A percentile compares a stretch with the other conserved stretches of the same genome.
phyloP scores from a whole-genome alignment of 2,329 filamentous ascomycete genomes.

The Teratosphaeria gauchensis region DNA sequence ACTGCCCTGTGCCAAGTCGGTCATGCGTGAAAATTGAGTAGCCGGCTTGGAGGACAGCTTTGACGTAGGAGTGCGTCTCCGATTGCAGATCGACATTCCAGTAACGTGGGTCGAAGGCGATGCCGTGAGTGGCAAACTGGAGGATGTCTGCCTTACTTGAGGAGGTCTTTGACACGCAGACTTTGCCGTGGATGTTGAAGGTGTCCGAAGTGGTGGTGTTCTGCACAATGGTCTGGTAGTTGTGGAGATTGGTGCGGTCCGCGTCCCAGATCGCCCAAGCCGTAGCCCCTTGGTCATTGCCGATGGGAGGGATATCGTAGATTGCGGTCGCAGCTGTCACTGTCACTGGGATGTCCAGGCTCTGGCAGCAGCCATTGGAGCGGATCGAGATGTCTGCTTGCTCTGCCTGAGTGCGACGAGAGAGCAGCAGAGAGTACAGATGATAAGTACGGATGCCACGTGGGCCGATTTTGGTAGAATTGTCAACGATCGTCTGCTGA shows the following conservation, averaged over 20 bases:
- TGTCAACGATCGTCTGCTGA: neutral
- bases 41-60: slow-evolving; percentile 29
- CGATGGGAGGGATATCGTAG: slow-evolving; percentile 7
- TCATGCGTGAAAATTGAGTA: slow-evolving; percentile 35
- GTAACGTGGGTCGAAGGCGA: slow-evolving; percentile 28
- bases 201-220: neutral
- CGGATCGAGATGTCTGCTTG: neutral
- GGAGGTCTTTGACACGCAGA: neutral
- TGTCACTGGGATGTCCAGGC: slow-evolving; percentile 6
- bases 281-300: slow-evolving; percentile 9
- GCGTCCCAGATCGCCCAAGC: slow-evolving; percentile 8
- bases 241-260: slow-evolving; percentile 2
- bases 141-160: slow-evolving; percentile 11
- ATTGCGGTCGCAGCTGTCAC: slow-evolving; percentile 5
- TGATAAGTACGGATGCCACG: neutral
- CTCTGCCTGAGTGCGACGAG: neutral
- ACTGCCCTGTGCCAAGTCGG: slow-evolving; percentile 31
- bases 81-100: slow-evolving; percentile 16
- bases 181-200: neutral
- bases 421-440: neutral
- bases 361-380: slow-evolving; percentile 3
- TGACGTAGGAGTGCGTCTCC: slow-evolving; percentile 29
- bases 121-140: slow-evolving; percentile 33
- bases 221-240: neutral
- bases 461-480: neutral